Evolutionary conservation across 2,329 filamentous ascomycete species (phyloP).

Genomic region (Metarhizium album): DNA sequence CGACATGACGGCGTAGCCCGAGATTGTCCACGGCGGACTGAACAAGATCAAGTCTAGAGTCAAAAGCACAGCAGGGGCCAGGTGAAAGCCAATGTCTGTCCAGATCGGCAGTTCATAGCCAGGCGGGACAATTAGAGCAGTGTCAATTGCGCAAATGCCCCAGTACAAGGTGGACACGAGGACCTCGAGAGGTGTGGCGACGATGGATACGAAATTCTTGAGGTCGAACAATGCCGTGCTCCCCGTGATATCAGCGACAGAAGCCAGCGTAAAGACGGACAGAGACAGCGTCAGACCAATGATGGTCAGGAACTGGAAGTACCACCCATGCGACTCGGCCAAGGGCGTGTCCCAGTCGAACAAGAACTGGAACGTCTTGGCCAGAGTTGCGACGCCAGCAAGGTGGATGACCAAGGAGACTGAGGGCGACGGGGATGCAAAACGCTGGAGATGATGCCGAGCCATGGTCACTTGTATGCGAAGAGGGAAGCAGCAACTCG

Average conservation of each 20-base stretch:
- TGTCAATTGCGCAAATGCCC: constrained; percentile 50
- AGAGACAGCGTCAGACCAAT: constrained; percentile 54
- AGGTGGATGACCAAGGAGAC: constrained; percentile 53
- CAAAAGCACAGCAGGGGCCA: constrained; percentile 54
- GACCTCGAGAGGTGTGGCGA: constrained; percentile 58
- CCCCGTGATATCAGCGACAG: constrained; percentile 54
- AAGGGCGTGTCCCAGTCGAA: constrained; percentile 38
- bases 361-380: constrained; percentile 42
- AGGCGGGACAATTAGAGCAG: constrained; percentile 39
- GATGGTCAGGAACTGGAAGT: constrained; percentile 65
- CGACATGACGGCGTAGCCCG: constrained; percentile 45
- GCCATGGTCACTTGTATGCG: constrained; percentile 22
- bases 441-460: constrained; percentile 52
- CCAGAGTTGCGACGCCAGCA: constrained; percentile 40
- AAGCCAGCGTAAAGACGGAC: constrained; percentile 48
- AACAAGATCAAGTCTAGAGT: constrained; percentile 55
- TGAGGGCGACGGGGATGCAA: constrained; percentile 53
- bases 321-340: constrained; percentile 51
- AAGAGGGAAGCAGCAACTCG: background rate
- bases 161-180: constrained; percentile 65
- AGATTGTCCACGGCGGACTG: constrained; percentile 62
- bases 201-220: constrained; percentile 58
- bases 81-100: constrained; percentile 55
- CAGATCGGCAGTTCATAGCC: constrained; percentile 43
- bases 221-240: constrained; percentile 46